A percentile compares a stretch with the other conserved stretches of the same genome.
These are phyloP conservation scores for Rossbeevera mucosa DNA, from an alignment of 768 basidiomycete genomes.

Conservation along the genomic window DNA sequence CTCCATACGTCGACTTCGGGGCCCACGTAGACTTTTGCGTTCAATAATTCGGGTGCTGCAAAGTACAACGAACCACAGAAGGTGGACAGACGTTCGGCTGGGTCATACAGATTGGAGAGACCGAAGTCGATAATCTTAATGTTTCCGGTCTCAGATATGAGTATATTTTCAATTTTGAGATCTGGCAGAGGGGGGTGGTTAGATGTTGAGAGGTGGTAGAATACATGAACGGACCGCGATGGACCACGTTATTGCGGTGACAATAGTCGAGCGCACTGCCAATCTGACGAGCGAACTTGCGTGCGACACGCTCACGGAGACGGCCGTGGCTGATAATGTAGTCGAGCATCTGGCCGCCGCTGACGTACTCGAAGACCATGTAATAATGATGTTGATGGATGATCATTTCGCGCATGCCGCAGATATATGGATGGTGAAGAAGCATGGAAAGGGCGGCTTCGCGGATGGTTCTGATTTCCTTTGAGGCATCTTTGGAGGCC, in stretches of 20 bases:
- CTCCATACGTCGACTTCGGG: conserved; percentile 99
- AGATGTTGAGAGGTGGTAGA: conserved; percentile 1
- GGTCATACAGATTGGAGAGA: conserved; percentile 92
- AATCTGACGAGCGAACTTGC: conserved; percentile 97
- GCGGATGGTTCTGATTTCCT: conserved; percentile 92
- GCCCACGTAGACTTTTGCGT: conserved; percentile 94
- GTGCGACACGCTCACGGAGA: conserved; percentile 88
- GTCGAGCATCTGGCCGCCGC: conserved; percentile 99
- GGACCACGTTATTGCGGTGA: conserved; percentile 95
- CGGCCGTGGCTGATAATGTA: conserved; percentile 99
- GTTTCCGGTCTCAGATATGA: conserved; percentile 96
- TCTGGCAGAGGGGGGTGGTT: conserved; percentile 42
- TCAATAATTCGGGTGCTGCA: conserved; percentile 95
- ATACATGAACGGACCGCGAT: conserved; percentile 58
- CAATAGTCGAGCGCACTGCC: conserved; percentile 95
- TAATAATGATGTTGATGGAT: conserved; percentile 98
- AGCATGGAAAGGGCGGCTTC: conserved; percentile 95
- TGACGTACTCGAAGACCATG: conserved; percentile 99
- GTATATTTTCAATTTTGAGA: conserved; percentile 99
- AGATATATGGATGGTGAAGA: conserved; percentile 97
- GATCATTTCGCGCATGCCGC: conserved; percentile 99
- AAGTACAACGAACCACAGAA: conserved; percentile 99
- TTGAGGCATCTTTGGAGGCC: conserved; percentile 85
- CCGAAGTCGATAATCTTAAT: conserved; percentile 99
- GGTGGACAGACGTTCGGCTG: conserved; percentile 74